Percentiles rank a stretch among this genome's conserved stretches.
Evolutionary conservation across 2,329 filamentous ascomycete genomes (phyloP).

Genomic region (Zymoseptoria pseudotritici): DNA sequence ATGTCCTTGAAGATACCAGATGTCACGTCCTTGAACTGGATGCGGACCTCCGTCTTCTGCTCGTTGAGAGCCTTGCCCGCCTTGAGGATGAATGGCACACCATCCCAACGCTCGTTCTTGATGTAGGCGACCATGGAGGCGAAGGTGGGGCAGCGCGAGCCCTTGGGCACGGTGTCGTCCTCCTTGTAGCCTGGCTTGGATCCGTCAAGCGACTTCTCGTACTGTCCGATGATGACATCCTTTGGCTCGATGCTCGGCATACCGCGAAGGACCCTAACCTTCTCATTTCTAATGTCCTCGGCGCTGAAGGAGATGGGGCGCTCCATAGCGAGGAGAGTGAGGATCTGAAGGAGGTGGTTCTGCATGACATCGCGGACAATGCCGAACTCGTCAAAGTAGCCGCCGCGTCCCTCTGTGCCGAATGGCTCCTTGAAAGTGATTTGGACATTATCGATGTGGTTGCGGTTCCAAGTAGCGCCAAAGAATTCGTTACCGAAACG

Average conservation of each 20-base stretch:
- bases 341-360: slow-evolving; percentile 93
- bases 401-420: slow-evolving; percentile 92
- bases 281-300: slow-evolving; percentile 97
- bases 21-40: slow-evolving; percentile 99
- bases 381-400: slow-evolving; percentile 99
- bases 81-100: slow-evolving; percentile 98
- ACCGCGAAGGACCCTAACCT: slow-evolving; percentile 87
- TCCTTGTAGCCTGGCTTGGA: slow-evolving; percentile 98
- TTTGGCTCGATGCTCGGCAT: slow-evolving; percentile 96
- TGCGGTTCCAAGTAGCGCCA: slow-evolving; percentile 95
- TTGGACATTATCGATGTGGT: slow-evolving; percentile 98
- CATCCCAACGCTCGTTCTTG: slow-evolving; percentile 99
- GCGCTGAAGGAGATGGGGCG: slow-evolving; percentile 95
- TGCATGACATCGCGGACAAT: slow-evolving; percentile 99
- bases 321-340: slow-evolving; percentile 96
- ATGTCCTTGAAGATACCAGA: slow-evolving; percentile 99
- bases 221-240: slow-evolving; percentile 99
- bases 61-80: slow-evolving; percentile 96
- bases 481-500: slow-evolving; percentile 99
- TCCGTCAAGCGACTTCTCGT: slow-evolving; percentile 90
- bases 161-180: slow-evolving; percentile 95
- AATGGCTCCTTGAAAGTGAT: slow-evolving; percentile 99
- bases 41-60: slow-evolving; percentile 98
- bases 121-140: slow-evolving; percentile 96
- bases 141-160: slow-evolving; percentile 96